A percentile compares a stretch with the other conserved stretches of the same genome.
These are phyloP conservation scores for Candida glaebosa DNA, from an alignment of 805 yeast species.

Conservation along the genomic window DNA sequence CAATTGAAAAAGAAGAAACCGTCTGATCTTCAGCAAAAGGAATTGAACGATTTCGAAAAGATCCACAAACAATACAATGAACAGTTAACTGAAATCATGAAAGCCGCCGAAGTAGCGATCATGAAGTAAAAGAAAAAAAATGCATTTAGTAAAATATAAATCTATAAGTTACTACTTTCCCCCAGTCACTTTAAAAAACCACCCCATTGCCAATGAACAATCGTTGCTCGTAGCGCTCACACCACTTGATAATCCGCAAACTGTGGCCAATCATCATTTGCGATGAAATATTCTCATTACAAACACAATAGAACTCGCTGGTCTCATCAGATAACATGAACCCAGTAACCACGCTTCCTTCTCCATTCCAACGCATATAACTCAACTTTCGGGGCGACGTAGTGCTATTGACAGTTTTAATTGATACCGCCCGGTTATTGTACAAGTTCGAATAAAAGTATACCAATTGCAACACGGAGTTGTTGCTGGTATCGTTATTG, in stretches of 20 bases:
- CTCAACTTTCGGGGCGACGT: slow-evolving; percentile 36
- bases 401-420: slow-evolving; percentile 9
- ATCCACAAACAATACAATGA: slow-evolving; percentile 62
- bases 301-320: slow-evolving; percentile 37
- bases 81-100: slow-evolving; percentile 54
- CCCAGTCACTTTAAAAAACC: slow-evolving; percentile 34
- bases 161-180: too few relatives aligned
- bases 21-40: slow-evolving; percentile 51
- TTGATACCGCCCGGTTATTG: slow-evolving; percentile 22
- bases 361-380: slow-evolving; percentile 40
- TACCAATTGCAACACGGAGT: slow-evolving; percentile 36
- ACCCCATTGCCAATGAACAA: slow-evolving; percentile 76
- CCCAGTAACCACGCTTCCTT: slow-evolving; percentile 22
- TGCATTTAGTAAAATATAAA: slow-evolving; percentile 1
- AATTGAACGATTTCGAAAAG: slow-evolving; percentile 62
- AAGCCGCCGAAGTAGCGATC: slow-evolving; percentile 52
- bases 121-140: slow-evolving; percentile 20
- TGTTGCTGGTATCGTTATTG: slow-evolving; percentile 17
- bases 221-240: slow-evolving; percentile 64
- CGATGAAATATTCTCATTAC: slow-evolving; percentile 48
- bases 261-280: slow-evolving; percentile 60
- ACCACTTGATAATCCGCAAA: slow-evolving; percentile 68
- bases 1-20: slow-evolving; percentile 50
- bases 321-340: slow-evolving; percentile 32
- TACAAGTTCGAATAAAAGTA: slow-evolving; percentile 29